phyloP scores from a whole-genome alignment of 768 basidiomycete species.

The Termitomyces sp. region DNA sequence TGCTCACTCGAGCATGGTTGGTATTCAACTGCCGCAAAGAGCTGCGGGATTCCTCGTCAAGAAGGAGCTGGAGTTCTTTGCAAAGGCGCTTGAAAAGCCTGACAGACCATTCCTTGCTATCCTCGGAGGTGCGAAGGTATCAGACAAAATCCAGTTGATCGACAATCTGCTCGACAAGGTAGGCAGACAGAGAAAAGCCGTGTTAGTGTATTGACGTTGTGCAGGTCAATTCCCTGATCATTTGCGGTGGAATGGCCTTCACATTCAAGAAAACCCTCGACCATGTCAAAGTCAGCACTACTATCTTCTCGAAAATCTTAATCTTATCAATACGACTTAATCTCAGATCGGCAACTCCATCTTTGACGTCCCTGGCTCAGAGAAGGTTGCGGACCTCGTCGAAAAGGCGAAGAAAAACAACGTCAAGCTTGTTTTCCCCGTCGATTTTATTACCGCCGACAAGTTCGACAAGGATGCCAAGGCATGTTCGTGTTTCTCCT shows the following conservation, averaged over 20 bases:
- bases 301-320: not conserved
- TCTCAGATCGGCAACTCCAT: conserved; percentile 88
- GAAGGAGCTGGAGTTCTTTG: conserved; percentile 98
- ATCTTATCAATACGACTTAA: conserved; percentile 1
- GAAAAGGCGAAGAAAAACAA: conserved; percentile 90
- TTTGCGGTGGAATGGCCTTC: conserved; percentile 98
- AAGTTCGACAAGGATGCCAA: conserved; percentile 92
- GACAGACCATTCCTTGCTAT: conserved; percentile 97
- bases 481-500: conserved; percentile 32
- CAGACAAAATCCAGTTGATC: conserved; percentile 98
- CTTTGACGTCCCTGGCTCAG: conserved; percentile 83
- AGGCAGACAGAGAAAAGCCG: conserved; percentile 3
- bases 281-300: conserved; percentile 48
- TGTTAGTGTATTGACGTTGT: not conserved
- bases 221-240: conserved; percentile 91
- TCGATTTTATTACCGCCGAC: conserved; percentile 91
- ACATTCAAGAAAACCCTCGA: conserved; percentile 97
- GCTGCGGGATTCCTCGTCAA: conserved; percentile 97
- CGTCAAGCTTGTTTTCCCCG: conserved; percentile 92
- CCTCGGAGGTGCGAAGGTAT: conserved; percentile 97
- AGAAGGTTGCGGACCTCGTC: conserved; percentile 77
- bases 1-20: conserved; percentile 98
- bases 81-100: conserved; percentile 92
- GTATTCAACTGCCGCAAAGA: conserved; percentile 84
- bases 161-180: conserved; percentile 99